phyloP scores from a whole-genome alignment of 2,329 filamentous ascomycete genomes.

The Aspergillus persii region DNA sequence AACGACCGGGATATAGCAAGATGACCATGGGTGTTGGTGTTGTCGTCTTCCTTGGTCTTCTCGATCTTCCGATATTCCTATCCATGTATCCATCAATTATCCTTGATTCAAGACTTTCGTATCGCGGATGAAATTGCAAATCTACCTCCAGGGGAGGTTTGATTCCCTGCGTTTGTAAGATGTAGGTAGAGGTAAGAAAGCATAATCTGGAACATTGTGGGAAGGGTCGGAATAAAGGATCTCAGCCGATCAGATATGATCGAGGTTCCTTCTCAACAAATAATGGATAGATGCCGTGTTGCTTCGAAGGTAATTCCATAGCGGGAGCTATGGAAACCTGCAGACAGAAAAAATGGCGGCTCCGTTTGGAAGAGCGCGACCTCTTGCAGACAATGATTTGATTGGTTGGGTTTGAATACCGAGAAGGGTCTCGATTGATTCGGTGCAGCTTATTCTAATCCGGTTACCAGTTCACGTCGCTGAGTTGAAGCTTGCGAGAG shows the following conservation, averaged over 20 bases:
- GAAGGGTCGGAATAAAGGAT: neutral
- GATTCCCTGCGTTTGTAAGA: neutral
- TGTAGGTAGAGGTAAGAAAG: neutral
- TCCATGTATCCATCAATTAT: neutral
- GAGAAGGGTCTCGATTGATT: neutral
- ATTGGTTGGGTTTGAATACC: neutral
- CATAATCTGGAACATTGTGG: neutral
- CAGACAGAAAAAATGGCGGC: neutral
- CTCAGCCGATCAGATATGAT: neutral
- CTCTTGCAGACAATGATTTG: neutral
- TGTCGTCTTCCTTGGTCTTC: no score
- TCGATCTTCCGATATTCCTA: no score
- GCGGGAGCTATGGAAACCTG: neutral
- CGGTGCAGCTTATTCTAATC: constrained; percentile 21
- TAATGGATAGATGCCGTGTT: neutral
- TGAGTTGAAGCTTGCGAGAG: constrained; percentile 85
- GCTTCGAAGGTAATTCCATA: neutral
- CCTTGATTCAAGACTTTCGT: neutral
- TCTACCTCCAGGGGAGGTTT: neutral
- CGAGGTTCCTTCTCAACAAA: neutral
- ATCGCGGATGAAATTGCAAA: neutral
- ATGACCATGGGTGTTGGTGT: no score
- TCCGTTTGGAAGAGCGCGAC: neutral
- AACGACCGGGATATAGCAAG: no score
- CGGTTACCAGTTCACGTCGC: constrained; percentile 89